Evolutionary conservation across 768 basidiomycete species (phyloP), one percentile per base, ranked within the genome.

Genomic region (Termitomyces sp.): DNA sequence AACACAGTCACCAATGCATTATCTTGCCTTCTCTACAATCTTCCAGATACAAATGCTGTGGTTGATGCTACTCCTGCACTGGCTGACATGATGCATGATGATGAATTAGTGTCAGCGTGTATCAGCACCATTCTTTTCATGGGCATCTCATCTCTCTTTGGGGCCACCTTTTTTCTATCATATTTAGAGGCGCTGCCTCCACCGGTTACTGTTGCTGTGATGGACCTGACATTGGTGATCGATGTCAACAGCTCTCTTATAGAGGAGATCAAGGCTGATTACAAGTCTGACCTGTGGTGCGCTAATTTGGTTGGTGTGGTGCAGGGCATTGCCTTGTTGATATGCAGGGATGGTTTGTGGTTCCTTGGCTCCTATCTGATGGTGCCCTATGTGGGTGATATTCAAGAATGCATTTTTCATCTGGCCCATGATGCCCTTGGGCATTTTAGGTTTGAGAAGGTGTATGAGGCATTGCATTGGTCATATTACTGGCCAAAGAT

Each of bases 1-100:
- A n/a, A 79, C 58, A 58, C 58, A 1, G 66, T 66, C 1, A 69
- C 75, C 0, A 74, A 79, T 54, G 68, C 73, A 0, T 60, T 79
- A 1, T 76, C 71, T 1, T 59, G 68, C 1, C 40, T 48, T 0
- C 47, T 25, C 2, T 37, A 37, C 16, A 9, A 37, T 4, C 12
- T 37, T 37, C 37, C 37, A 16, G 37, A 37, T 16, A 16, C 37
- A n/a, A n/a, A n/a, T n/a, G n/a, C n/a, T n/a, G n/a, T n/a, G n/a
- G n/a, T n/a, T n/a, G n/a, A n/a, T n/a, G n/a, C n/a, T n/a, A n/a
- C n/a, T n/a, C n/a, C n/a, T n/a, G n/a, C n/a, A n/a, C n/a, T n/a
- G n/a, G n/a, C n/a, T n/a, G n/a, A 3, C 3, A 21, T 43, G 19
- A 43, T 43, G 42, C 42, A 43, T 43, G 42, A 43, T 9, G 19